Evolutionary conservation across 2,329 filamentous ascomycete species (phyloP), one percentile per base, ranked within the genome.

Genomic region (Aspergillus quadrilineatus): DNA sequence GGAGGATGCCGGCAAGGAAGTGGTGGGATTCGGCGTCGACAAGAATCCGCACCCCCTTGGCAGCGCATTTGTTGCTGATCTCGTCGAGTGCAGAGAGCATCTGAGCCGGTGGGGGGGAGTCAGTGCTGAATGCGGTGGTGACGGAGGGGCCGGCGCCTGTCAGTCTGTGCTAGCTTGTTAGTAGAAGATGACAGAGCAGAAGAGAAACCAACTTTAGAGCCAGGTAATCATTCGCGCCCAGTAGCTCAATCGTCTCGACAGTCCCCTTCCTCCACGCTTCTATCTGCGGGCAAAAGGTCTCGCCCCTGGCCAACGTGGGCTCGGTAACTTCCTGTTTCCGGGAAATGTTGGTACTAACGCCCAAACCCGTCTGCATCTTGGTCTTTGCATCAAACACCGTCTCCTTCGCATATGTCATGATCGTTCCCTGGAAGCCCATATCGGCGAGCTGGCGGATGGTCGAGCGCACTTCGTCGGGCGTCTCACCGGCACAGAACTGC

Each of bases 401-500:
- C 72, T 96, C 92, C 60, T 84, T 84, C 5, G 90, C 91, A 64
- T 95, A 96, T 51, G 89, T 87, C 52, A 96, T 80, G 52, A 96
- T 91, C 9, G 95, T 88, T 12, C 92, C 92, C 15, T 82, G 84
- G 69, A 92, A 95, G 0, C 92, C 92, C 51, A 93, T 85, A 26
- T 80, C 73, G 71, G 90, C 89, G 34, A 95, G 79, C 3, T 80
- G 77, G 1, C 78, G 69, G 32, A 90, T 83, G 0, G 88, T 92
- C 26, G 28, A 73, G 48, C 79, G 77, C 3, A 93, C 86, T 73
- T 96, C 89, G 1, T 70, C 65, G 0, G 81, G 78, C 54, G 83
- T 88, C 76, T 92, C 89, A 37, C 92, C 92, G 0, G 90, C 90
- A 72, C 92, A 96, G 75, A 96, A 96, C 67, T 96, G 92, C 15